Base-by-base conservation (phyloP, 768 basidiomycete genomes). In the Trametes maxima region DNA sequence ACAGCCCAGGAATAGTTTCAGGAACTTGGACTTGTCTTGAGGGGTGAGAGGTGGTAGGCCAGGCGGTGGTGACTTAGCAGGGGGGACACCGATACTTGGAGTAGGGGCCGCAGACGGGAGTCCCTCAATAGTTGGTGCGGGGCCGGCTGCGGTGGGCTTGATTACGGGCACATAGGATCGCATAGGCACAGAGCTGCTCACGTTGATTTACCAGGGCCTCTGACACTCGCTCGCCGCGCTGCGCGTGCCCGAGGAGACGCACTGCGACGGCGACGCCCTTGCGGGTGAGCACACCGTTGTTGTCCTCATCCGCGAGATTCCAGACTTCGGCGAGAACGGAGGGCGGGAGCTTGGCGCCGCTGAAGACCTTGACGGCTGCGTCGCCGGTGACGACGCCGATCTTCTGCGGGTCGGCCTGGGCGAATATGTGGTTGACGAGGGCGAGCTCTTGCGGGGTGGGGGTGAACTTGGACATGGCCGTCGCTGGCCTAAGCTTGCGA, bases 191-290 rank as follows among this genome's bases (percentile, higher is more conserved):
- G 22, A 14, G 25, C 22, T 44, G 73, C 90, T 77, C 69, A 96
- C 95, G 81, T 81, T 88, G 89, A 65, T 76, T 78, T 58, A 89
- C 76, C 54, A 91, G 75, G 47, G 86, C 84, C 33, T 81, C 78
- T 1, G 83, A 79, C 39, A 90, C 73, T 62, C 81, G 81, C 71
- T 90, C 89, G 65, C 88, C 94, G 67, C 88, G 88, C 79, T 98
- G 97, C 2, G 94, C 91, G 81, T 91, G 92, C 4, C 91, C 94
- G 63, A 99, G 94, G 52, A 98, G 80, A 59, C 97, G 82, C n/a
- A 96, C 80, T 25, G 92, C 95, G 62, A 90, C 80, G 17, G 93
- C 87, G 67, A 94, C 92, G 45, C 92, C 91, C 70, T 92, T 95
- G 65, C 84, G 86, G 12, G 94, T 88, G 55, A 99, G 83, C 77